Conservation (phyloP, 2,329 filamentous ascomycete genomes). For the Ophiostoma montium region DNA sequence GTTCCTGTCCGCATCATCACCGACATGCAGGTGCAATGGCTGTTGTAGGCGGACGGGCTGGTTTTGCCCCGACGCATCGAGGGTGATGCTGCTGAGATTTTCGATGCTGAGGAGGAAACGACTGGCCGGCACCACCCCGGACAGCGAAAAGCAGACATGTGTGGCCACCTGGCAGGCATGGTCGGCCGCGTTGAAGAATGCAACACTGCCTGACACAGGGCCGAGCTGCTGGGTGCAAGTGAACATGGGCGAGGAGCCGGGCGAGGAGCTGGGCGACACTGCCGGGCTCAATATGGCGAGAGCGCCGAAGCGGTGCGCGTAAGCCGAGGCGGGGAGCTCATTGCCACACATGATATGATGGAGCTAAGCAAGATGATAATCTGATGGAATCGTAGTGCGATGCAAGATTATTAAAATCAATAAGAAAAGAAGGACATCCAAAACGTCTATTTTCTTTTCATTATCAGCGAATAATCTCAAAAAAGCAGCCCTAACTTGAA, state of each 20-base stretch:
- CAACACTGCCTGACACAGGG: constrained; percentile 8
- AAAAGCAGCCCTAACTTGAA: too few relatives aligned
- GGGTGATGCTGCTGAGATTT: constrained; percentile 1
- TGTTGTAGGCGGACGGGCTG: constrained; percentile 1
- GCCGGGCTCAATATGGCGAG: constrained; percentile 10
- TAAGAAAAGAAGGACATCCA: too few relatives aligned
- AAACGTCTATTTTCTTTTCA: too few relatives aligned
- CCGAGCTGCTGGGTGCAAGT: neutral
- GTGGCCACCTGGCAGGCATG: constrained; percentile 12
- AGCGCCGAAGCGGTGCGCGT: constrained; percentile 10
- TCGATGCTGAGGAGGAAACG: constrained; percentile 8
- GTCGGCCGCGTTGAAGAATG: constrained; percentile 12
- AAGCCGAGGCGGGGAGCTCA: constrained; percentile 6
- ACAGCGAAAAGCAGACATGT: constrained; percentile 10
- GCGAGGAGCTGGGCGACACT: neutral
- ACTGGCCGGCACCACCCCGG: neutral
- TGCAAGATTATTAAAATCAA: too few relatives aligned
- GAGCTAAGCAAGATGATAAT: too few relatives aligned
- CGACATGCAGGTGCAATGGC: constrained; percentile 12
- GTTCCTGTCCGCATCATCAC: constrained; percentile 11
- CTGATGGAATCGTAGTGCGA: too few relatives aligned
- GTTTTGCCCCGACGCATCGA: neutral
- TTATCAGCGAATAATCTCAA: too few relatives aligned
- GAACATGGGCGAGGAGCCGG: neutral
- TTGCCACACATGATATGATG: constrained; percentile 13